Base-by-base conservation (phyloP, 2,329 filamentous ascomycete species). In the Cordyceps militaris region DNA sequence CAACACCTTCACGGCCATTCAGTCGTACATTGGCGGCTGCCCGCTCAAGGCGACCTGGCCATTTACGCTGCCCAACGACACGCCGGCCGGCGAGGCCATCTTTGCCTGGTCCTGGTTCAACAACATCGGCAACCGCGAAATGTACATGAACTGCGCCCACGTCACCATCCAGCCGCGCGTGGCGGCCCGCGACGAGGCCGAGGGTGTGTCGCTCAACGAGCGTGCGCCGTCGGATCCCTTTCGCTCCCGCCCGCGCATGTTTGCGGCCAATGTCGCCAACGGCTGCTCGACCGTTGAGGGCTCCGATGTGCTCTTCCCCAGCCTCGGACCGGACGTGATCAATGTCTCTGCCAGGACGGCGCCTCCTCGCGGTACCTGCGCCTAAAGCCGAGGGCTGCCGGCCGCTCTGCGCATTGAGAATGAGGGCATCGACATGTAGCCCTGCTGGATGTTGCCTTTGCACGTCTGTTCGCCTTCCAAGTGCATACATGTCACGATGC, bases 81-180 rank as follows among this genome's bases (percentile, higher is more conserved):
- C 81, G 0, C 81, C 81, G 7, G 65, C 69, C 62, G 63, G 63
- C n/a, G 59, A 61, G n/a, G 63, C 63, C 38, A 28, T 81, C 1
- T 76, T 89, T 23, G 84, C 85, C 9, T 90, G 86, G 86, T 84
- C 85, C 11, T 90, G 87, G 87, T 80, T 87, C 70, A 90, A 90
- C 65, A 85, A 82, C 49, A 65, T 88, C 34, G 87, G 87, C 5
- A 89, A 89, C 70, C 81, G 87, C 8, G 87, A 91, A 66, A 84
- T 88, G 75, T 89, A 89, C 74, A 88, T 88, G 86, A 87, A 89
- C 73, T 91, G 87, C 63, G 84, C 83, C 2, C 82, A 83, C 0
- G 71, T 88, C 58, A 77, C 76, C 5, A 63, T 63, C 30, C n/a
- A 54, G 34, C 16, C 23, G 13, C 24, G 46, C 36, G 46, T 16